Evolutionary conservation across 176 grass and related monocot genomes (phyloP).

Genomic region (Alloteropsis semialata): DNA sequence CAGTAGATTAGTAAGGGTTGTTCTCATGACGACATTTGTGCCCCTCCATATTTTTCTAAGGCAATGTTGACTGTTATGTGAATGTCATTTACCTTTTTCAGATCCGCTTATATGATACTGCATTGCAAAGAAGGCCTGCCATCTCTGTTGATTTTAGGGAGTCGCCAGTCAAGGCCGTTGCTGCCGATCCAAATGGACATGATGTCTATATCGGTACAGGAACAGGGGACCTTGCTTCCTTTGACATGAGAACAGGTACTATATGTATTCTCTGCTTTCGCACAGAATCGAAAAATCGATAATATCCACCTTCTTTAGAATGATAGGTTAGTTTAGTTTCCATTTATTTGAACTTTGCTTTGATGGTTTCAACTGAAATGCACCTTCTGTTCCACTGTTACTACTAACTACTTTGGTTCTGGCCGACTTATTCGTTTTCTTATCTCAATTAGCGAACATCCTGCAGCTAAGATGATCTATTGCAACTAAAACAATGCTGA

Average conservation of each 20-base stretch:
- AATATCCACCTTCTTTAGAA: neutral
- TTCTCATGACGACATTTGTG: neutral
- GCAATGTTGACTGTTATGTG: neutral
- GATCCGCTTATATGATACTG: conserved; percentile 92
- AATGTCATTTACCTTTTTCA: conserved; percentile 24
- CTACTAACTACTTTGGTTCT: neutral
- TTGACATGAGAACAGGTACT: conserved; percentile 92
- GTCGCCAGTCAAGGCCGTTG: conserved; percentile 78
- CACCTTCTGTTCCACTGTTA: neutral
- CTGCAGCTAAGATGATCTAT: neutral
- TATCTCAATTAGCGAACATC: neutral
- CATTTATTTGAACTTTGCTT: neutral
- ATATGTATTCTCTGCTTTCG: neutral
- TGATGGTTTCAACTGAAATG: neutral
- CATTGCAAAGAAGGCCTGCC: conserved; percentile 74
- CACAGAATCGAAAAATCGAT: neutral
- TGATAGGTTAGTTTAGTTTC: neutral
- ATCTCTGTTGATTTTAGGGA: conserved; percentile 87
- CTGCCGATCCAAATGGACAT: conserved; percentile 74
- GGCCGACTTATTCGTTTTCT: neutral
- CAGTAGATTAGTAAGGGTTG: neutral
- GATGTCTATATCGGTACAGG: conserved; percentile 85
- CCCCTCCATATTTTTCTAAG: conserved; percentile 4
- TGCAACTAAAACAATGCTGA: conserved; percentile 1
- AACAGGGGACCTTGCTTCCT: conserved; percentile 84